Evolutionary conservation across 2,329 filamentous ascomycete genomes (phyloP), one percentile per base, ranked within the genome.

Genomic region (Fusarium musae): DNA sequence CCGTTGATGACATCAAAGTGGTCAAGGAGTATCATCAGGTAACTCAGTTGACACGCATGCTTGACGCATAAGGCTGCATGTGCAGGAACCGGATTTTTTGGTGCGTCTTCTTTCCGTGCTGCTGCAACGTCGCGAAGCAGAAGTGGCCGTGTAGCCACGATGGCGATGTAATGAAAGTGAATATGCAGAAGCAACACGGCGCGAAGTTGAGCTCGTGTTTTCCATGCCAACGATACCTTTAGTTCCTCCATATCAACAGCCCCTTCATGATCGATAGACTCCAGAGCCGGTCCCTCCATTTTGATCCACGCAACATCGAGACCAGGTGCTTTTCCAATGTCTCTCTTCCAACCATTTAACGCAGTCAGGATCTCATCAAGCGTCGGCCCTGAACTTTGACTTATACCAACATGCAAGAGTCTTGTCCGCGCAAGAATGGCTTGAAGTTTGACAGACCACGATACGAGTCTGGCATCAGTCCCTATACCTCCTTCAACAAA

Each of bases 1-100:
- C 82, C 80, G 53, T 82, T 80, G 11, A 83, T 56, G 2, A 80
- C 73, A 26, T 77, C 72, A 43, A 82, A 81, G 8, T 73, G 75
- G 40, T 81, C 77, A 0, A 83, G 77, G 2, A 83, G 72, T 19
- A 82, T 74, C 49, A 79, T 75, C 0, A 82, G 65, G 10, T 77
- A 77, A 28, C 78, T 75, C 43, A 83, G 69, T 49, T 81, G 80
- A 11, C 74, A 78, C 19, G 81, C 80, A 40, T 82, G 79, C 43
- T 73, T 69, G 12, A 82, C 73, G 6, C 72, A 75, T 3, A 50
- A 5, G 5, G 59, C 58, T 19, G 72, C 65, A 5, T 65, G 52
- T 6, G 44, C 37, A 16, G 72, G 66, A 1, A 73, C 21, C 1
- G 69, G 21, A 3, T 39, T 28, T 13, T 62, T 62, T 1, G 40